Evolutionary conservation across 495 filamentous ascomycete species (phyloP), one percentile per base, ranked within the genome.

Genomic region (Tetracladium marchalianum): DNA sequence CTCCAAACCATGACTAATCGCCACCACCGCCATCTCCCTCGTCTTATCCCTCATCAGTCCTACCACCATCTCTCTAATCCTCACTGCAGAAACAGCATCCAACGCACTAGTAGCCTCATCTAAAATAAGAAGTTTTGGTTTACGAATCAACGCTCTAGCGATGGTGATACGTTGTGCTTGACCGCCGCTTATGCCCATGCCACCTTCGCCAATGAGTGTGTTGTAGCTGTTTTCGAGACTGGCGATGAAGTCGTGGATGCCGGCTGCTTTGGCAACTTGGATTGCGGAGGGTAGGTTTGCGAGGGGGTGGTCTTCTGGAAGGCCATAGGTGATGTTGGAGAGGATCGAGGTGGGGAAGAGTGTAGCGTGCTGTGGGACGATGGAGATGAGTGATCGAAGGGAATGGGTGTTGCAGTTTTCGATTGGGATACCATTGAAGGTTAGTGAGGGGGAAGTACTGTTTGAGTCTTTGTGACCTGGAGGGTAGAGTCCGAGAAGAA

Each of bases 61-160:
- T 22, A 60, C 51, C 16, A 97, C 70, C 4, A 82, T 80, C 17
- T 71, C 61, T n/a, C 81, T 67, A 11, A 98, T 73, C 5, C 73
- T 64, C 31, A 69, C 74, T 1, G 85, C 83, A n/a, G 71, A 80
- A 48, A 78, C 74, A 0, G 69, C 69, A 58, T 98, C 92, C 11
- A 98, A 63, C 31, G 78, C 80, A 22, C 78, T 84, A 0, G 92
- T 97, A 4, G 90, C 84, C 61, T 97, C 92, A 49, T 98, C 92
- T 11, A 97, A 61, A 0, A 98, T 73, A 15, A 97, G 58, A 6
- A 95, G 61, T 35, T 71, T 69, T 0, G 87, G 87, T 15, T 70
- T 62, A 0, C 87, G 67, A 2, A 84, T 68, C 1, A 97, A 63
- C 4, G 90, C 90, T 1, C 92, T 66, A 2, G 90, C 88, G 44